Conservation (phyloP, 345 rosid species). For the Mercurialis annua region DNA sequence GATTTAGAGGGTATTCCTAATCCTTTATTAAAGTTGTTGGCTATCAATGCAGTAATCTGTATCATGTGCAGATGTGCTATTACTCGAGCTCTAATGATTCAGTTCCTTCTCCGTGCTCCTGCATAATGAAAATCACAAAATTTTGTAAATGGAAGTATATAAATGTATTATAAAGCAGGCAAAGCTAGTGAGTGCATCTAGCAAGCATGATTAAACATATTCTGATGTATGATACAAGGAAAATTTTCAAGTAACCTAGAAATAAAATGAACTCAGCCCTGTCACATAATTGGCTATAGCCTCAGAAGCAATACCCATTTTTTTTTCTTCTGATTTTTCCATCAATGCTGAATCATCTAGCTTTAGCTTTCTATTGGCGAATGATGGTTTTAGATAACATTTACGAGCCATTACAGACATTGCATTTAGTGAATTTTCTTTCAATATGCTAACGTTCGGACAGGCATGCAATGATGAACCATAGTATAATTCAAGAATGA, state of each 20-base stretch:
- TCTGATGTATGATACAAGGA: neutral
- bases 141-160: neutral
- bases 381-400: neutral
- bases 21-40: neutral
- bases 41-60: neutral
- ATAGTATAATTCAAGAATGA: neutral
- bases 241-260: too few species aligned
- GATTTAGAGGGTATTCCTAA: neutral
- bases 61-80: neutral
- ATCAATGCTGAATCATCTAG: neutral
- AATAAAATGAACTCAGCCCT: neutral
- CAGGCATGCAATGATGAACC: too few species aligned
- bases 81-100: slow-evolving; percentile 7
- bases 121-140: slow-evolving; percentile 10
- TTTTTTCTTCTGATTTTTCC: neutral
- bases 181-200: neutral
- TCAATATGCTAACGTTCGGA: too few species aligned
- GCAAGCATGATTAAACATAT: neutral
- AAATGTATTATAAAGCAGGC: neutral
- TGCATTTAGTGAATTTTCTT: neutral
- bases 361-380: neutral
- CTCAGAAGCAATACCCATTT: too few species aligned
- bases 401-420: neutral
- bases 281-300: neutral
- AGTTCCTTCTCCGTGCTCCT: slow-evolving; percentile 33